Conservation (phyloP, 257 asterid species). For the Solanum clarkiae region DNA sequence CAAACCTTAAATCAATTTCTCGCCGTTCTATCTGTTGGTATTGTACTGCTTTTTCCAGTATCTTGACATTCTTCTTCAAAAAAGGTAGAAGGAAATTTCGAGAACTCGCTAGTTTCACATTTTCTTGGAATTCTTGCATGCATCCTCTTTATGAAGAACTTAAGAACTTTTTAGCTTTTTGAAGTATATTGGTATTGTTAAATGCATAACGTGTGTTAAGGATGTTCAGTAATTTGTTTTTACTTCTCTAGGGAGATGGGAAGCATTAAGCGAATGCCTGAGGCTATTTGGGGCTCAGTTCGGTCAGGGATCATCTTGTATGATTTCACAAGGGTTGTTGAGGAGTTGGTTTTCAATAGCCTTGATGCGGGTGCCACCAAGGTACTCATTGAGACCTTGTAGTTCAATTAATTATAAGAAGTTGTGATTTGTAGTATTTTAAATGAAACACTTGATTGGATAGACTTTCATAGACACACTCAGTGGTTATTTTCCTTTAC, state of each 20-base stretch:
- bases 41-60: too few species aligned
- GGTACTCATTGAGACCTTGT: constrained; percentile 14
- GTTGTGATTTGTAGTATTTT: background rate
- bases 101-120: too few species aligned
- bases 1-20: constrained; percentile 1
- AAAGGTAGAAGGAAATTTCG: too few species aligned
- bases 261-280: constrained; percentile 57
- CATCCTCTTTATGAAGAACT: background rate
- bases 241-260: constrained; percentile 29
- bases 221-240: background rate
- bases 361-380: constrained; percentile 83
- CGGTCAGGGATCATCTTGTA: constrained; percentile 62
- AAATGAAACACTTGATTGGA: background rate
- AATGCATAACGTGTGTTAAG: background rate
- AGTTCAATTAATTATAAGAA: background rate
- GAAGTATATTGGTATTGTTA: too few species aligned
- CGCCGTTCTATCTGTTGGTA: background rate
- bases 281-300: constrained; percentile 50
- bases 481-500: background rate
- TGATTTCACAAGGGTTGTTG: constrained; percentile 77
- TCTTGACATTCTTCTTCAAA: too few species aligned
- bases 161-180: background rate
- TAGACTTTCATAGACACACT: too few species aligned
- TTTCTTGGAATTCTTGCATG: background rate
- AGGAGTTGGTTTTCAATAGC: constrained; percentile 78